Conservation (phyloP, 148 eudicot genomes). For the Rhododendron ferrugineum region DNA sequence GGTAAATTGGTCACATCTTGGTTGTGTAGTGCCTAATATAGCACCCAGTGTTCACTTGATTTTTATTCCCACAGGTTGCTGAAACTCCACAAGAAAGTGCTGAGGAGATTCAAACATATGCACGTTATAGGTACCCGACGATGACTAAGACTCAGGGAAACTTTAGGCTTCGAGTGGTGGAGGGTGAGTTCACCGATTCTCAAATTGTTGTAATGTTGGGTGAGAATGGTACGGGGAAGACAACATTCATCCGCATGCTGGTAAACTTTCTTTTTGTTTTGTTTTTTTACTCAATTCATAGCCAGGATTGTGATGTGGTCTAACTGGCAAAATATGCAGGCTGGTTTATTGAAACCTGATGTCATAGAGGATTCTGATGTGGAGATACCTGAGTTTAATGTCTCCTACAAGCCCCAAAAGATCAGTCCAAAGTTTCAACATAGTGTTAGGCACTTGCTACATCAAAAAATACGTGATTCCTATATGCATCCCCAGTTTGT, state of each 20-base stretch:
- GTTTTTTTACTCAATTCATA: not conserved
- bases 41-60: not conserved
- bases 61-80: constrained; percentile 53
- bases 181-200: constrained; percentile 97
- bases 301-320: not conserved
- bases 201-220: constrained; percentile 96
- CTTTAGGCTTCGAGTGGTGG: constrained; percentile 64
- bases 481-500: constrained; percentile 85
- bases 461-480: constrained; percentile 76
- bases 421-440: constrained; percentile 74
- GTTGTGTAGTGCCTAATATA: not conserved
- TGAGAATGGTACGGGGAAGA: constrained; percentile 97
- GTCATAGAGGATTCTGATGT: constrained; percentile 60
- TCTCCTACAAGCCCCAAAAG: constrained; percentile 96
- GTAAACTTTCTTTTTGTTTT: constrained; percentile 28
- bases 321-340: constrained; percentile 36
- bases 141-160: constrained; percentile 85
- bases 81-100: constrained; percentile 89
- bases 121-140: constrained; percentile 83
- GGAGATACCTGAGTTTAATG: constrained; percentile 83
- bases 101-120: constrained; percentile 84
- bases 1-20: constrained; percentile 34
- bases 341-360: constrained; percentile 90
- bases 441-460: constrained; percentile 65
- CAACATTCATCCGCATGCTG: constrained; percentile 93